Evolutionary conservation across 2,329 filamentous ascomycete genomes (phyloP).

Genomic region (Fusarium sp.): DNA sequence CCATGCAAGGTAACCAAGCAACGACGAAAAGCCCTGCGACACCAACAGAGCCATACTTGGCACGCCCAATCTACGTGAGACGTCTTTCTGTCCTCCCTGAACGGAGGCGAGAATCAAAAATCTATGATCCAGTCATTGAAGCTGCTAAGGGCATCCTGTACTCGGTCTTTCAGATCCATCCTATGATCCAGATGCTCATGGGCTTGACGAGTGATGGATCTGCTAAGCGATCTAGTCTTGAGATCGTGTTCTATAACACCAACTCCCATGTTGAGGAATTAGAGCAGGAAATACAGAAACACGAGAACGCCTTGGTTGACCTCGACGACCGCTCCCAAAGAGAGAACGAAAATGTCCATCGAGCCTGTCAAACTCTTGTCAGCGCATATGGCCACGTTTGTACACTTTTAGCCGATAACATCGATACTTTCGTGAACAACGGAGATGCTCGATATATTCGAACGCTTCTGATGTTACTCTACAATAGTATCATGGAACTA

Average conservation of each 20-base stretch:
- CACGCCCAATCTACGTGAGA: conserved; percentile 70
- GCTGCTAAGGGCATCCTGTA: conserved; percentile 73
- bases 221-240: conserved; percentile 69
- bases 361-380: conserved; percentile 70
- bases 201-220: conserved; percentile 68
- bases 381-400: conserved; percentile 73
- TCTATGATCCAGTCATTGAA: conserved; percentile 69
- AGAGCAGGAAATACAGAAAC: conserved; percentile 71
- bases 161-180: conserved; percentile 74
- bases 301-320: conserved; percentile 59
- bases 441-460: conserved; percentile 74
- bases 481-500: conserved; percentile 74
- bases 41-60: conserved; percentile 65
- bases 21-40: conserved; percentile 64
- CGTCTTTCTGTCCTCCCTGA: conserved; percentile 71
- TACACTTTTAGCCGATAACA: conserved; percentile 67
- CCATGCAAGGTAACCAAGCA: conserved; percentile 65
- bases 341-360: conserved; percentile 71
- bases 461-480: conserved; percentile 69
- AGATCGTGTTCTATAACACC: conserved; percentile 74
- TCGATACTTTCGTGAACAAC: conserved; percentile 71
- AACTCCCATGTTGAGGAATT: conserved; percentile 73
- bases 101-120: conserved; percentile 68
- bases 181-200: conserved; percentile 73
- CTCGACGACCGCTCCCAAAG: conserved; percentile 59